Percentiles rank a stretch among this genome's conserved stretches.
Conservation (phyloP, 306 rosid species). For the Fragaria vesca region DNA sequence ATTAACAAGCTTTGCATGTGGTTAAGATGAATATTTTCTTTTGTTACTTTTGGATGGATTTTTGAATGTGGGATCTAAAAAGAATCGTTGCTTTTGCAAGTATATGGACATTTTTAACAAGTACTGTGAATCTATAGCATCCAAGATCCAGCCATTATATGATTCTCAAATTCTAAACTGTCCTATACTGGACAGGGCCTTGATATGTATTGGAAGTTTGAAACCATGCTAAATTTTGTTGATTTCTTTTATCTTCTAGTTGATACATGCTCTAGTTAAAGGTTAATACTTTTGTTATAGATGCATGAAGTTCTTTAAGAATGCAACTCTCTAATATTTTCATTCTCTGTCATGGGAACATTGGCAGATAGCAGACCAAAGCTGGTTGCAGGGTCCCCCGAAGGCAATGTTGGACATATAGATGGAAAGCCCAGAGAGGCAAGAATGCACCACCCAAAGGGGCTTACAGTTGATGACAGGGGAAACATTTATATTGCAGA, state of each 20-base stretch:
- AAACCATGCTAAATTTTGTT: not conserved
- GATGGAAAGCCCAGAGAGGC: constrained; percentile 87
- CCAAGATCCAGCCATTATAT: not conserved
- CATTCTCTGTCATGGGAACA: constrained; percentile 23
- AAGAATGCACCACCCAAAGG: constrained; percentile 85
- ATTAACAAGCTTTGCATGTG: not conserved
- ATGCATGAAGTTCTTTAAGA: not conserved
- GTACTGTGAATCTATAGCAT: not conserved
- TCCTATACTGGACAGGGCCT: not conserved
- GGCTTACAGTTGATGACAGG: constrained; percentile 82
- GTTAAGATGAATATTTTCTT: not conserved
- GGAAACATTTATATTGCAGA: constrained; percentile 92
- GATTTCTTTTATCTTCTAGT: not conserved
- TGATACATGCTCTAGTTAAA: not conserved
- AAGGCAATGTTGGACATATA: constrained; percentile 82
- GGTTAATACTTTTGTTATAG: not conserved
- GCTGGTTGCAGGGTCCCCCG: constrained; percentile 80
- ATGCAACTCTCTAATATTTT: constrained; percentile 8
- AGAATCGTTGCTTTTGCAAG: not conserved
- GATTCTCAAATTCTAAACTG: not conserved
- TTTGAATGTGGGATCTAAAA: not conserved
- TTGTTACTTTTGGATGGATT: not conserved
- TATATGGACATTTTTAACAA: not conserved
- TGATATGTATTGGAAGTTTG: not conserved
- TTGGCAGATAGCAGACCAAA: constrained; percentile 82